A percentile compares a stretch with the other conserved stretches of the same genome.
Conservation (phyloP, 2,329 filamentous ascomycete genomes). For the Fusarium succisae region DNA sequence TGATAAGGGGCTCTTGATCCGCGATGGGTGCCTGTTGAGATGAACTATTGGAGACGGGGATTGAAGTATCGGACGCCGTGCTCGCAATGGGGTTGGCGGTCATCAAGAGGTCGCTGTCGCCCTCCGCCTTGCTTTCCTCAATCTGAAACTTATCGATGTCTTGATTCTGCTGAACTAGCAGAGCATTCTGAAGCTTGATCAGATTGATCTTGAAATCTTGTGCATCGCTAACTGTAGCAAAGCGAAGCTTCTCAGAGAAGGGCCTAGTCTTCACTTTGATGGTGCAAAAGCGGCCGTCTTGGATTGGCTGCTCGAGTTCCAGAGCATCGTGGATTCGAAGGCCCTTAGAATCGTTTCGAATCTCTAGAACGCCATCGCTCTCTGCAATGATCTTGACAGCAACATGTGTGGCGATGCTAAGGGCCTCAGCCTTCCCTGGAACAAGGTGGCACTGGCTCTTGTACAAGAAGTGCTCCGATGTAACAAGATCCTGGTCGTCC, state of each 20-base stretch:
- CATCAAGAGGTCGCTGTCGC: neutral
- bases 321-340: conserved; percentile 31
- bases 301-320: conserved; percentile 26
- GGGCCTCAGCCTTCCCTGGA: conserved; percentile 5
- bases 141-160: neutral
- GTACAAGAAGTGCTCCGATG: conserved; percentile 25
- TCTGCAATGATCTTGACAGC: conserved; percentile 27
- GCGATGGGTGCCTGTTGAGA: neutral
- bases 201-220: conserved; percentile 23
- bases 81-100: neutral
- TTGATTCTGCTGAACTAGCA: neutral
- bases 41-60: neutral
- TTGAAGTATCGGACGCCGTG: neutral
- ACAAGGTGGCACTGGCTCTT: conserved; percentile 30
- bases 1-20: neutral
- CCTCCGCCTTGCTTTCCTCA: neutral
- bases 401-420: conserved; percentile 15
- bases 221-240: conserved; percentile 22
- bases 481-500: neutral
- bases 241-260: conserved; percentile 27
- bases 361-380: neutral
- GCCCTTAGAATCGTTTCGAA: conserved; percentile 22
- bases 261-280: conserved; percentile 10
- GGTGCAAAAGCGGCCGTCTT: conserved; percentile 36
- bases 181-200: conserved; percentile 7